A percentile compares a stretch with the other conserved stretches of the same genome.
These are phyloP conservation scores for Naegleria fowleri DNA, from an alignment of 208 protist species.

Conservation along the genomic window DNA sequence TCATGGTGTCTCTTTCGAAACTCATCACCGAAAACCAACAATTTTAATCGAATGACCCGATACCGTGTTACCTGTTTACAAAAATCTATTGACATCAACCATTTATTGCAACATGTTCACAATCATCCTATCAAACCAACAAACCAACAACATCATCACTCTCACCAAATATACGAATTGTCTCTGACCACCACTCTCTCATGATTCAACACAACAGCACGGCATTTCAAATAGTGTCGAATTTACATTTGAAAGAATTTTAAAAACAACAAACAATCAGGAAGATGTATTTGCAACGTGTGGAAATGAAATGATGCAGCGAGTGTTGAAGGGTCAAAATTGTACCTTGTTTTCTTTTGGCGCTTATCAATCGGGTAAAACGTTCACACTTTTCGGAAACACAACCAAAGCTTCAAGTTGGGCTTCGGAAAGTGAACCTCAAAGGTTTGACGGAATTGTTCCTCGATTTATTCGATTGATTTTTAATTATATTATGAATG, in stretches of 20 bases:
- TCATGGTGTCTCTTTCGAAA: too few species aligned
- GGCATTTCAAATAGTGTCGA: neutral
- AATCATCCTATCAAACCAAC: too few species aligned
- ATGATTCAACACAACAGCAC: neutral
- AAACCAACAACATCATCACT: too few species aligned
- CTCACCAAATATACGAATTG: too few species aligned
- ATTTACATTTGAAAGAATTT: neutral
- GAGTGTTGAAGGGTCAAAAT: neutral
- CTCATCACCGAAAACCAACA: too few species aligned
- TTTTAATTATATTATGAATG: constrained; percentile 1
- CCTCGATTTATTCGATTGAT: neutral
- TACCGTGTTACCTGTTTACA: too few species aligned
- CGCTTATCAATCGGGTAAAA: neutral
- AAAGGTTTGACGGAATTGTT: neutral
- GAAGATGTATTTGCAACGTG: neutral
- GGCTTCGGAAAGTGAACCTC: neutral
- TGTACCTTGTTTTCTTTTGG: neutral
- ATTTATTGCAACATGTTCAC: neutral
- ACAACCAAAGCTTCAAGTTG: neutral
- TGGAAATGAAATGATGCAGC: neutral
- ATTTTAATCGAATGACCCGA: too few species aligned
- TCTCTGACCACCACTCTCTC: too few species aligned
- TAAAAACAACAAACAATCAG: neutral
- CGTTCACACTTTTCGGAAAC: neutral
- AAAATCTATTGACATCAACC: neutral